Evolutionary conservation across 768 basidiomycete species (phyloP), one percentile per base, ranked within the genome.

Genomic region (Pleurotus tuber-regium): DNA sequence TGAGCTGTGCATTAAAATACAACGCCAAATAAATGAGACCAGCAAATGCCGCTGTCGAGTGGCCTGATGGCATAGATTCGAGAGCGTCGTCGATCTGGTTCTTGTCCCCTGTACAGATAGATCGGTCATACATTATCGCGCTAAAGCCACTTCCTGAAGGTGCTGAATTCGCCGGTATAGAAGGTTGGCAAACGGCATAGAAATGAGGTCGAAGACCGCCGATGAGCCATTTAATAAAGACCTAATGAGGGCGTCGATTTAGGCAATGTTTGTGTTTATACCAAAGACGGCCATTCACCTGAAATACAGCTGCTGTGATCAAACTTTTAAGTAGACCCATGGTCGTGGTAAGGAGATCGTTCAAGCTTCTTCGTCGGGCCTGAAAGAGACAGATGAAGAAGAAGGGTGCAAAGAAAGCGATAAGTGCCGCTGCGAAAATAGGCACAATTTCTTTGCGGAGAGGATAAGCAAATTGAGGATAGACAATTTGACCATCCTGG

Each of bases 21-120:
- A 74, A 61, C 2, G 71, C 57, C 14, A 80, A 67, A 59, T 67
- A 78, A 19, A 80, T 65, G n/a, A 80, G 64, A 0, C 78, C 79
- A 1, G 79, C 82, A 68, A 78, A 82, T 1, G 75, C 78, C 7
- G 80, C 79, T 1, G 80, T 83, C 6, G 77, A 75, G 54, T 83
- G 81, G 3, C 80, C 80, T 2, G 77, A 80, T 4, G 79, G 79
- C 68, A 80, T 75, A 3, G 73, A 78, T 59, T 82, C 77, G 14
- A 82, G 66, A 0, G 77, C 69, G 55, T 83, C 82, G 60, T 83
- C 72, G 61, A 83, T 82, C 49, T 76, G 62, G 31, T 79, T 75
- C 43, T 63, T 57, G 64, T 84, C 75, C 12, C 82, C 82, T 0
- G 78, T 83, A 66, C 83, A 83, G 50, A 83, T 61, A 8, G 60